Evolutionary conservation across 768 basidiomycete genomes (phyloP).

Genomic region (Russula emetica): DNA sequence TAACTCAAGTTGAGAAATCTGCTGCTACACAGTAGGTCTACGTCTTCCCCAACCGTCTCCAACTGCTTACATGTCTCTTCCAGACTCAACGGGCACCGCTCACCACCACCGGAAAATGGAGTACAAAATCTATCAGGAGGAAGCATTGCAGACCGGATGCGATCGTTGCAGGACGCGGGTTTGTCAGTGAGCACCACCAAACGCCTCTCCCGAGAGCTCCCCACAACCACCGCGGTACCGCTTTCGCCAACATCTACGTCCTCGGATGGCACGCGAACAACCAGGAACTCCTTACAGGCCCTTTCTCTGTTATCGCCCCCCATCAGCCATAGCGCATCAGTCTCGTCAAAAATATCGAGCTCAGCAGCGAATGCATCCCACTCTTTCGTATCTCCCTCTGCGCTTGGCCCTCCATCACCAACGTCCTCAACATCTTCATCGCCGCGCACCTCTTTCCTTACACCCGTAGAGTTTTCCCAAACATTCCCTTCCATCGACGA

Average conservation of each 20-base stretch:
- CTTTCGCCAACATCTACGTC: slow-evolving; percentile 35
- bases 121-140: slow-evolving; percentile 45
- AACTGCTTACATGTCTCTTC: slow-evolving; percentile 18
- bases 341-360: slow-evolving; percentile 31
- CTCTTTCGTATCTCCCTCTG: slow-evolving; percentile 63
- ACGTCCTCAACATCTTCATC: slow-evolving; percentile 65
- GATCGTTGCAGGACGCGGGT: slow-evolving; percentile 68
- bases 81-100: slow-evolving; percentile 23
- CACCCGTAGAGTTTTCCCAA: slow-evolving; percentile 55
- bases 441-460: slow-evolving; percentile 41
- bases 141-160: slow-evolving; percentile 78
- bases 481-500: slow-evolving; percentile 78
- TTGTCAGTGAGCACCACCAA: slow-evolving; percentile 51
- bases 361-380: slow-evolving; percentile 40
- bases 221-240: slow-evolving; percentile 36
- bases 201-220: slow-evolving; percentile 52
- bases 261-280: slow-evolving; percentile 30
- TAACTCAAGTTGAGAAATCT: slow-evolving; percentile 45
- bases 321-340: slow-evolving; percentile 29
- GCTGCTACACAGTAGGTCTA: slow-evolving; percentile 32
- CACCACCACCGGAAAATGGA: slow-evolving; percentile 15
- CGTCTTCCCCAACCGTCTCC: slow-evolving; percentile 1
- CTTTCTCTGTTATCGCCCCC: slow-evolving; percentile 26
- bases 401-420: slow-evolving; percentile 73
- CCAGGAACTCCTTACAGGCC: slow-evolving; percentile 26